Conservation (phyloP, 1,284 basidiomycete species). For the Pascua sp. region DNA sequence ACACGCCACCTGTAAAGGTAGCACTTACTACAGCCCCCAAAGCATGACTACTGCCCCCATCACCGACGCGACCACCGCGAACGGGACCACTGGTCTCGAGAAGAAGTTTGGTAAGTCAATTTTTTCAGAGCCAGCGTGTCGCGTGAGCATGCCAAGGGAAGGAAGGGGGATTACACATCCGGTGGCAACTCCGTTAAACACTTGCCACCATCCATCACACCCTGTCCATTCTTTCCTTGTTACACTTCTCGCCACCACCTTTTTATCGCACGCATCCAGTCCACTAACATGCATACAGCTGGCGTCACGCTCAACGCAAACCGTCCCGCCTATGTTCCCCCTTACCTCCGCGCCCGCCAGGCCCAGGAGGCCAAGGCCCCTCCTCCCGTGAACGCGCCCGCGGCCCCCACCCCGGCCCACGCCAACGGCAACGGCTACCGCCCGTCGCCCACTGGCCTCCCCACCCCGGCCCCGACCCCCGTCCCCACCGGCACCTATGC, state of each 20-base stretch:
- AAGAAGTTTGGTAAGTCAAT: constrained; percentile 67
- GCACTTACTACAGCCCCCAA: constrained; percentile 14
- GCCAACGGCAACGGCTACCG: constrained; percentile 32
- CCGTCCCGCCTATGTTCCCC: constrained; percentile 87
- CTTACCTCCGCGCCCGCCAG: constrained; percentile 67
- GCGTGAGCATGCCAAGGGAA: constrained; percentile 8
- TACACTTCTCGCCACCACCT: background rate
- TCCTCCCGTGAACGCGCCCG: constrained; percentile 16
- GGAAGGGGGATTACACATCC: background rate
- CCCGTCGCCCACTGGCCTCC: constrained; percentile 38
- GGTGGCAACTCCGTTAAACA: background rate
- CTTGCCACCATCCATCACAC: constrained; percentile 3
- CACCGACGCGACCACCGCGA: constrained; percentile 37
- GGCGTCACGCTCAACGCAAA: constrained; percentile 52
- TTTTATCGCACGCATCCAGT: background rate
- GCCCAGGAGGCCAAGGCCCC: constrained; percentile 19
- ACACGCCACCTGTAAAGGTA: constrained; percentile 10
- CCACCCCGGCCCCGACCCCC: constrained; percentile 44
- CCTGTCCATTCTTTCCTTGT: background rate
- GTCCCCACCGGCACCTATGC: constrained; percentile 53
- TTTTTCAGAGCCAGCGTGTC: constrained; percentile 4
- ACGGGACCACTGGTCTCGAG: constrained; percentile 72
- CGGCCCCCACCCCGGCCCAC: constrained; percentile 24
- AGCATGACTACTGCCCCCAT: constrained; percentile 40
- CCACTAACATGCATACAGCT: constrained; percentile 13